These are phyloP conservation scores for Evernia prunastri DNA, from an alignment of 495 filamentous ascomycete species.

Conservation along the genomic window DNA sequence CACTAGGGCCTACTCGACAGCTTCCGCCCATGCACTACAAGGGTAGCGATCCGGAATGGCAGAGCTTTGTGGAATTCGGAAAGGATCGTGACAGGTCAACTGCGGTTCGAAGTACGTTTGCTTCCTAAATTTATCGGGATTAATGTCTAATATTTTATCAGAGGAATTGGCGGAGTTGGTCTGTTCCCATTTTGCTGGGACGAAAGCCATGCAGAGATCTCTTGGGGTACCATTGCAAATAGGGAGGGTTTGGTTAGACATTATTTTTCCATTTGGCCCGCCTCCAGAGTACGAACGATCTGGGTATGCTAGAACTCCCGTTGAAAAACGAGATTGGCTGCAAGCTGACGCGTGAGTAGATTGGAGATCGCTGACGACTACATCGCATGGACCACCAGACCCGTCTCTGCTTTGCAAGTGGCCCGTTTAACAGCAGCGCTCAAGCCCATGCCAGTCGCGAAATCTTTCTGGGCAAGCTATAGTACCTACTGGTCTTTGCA, in stretches of 20 bases:
- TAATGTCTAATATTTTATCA: conserved; percentile 29
- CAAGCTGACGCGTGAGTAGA: conserved; percentile 29
- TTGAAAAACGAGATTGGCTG: background rate
- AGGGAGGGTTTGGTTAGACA: conserved; percentile 52
- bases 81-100: conserved; percentile 43
- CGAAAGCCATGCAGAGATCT: conserved; percentile 32
- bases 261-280: conserved; percentile 52
- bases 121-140: background rate
- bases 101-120: conserved; percentile 44
- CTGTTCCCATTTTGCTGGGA: conserved; percentile 28
- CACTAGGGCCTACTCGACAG: conserved; percentile 50
- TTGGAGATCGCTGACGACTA: conserved; percentile 50
- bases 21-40: conserved; percentile 49
- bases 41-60: conserved; percentile 64
- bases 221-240: conserved; percentile 46
- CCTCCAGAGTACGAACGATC: conserved; percentile 54
- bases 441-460: conserved; percentile 36
- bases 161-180: conserved; percentile 49
- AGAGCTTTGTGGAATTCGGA: conserved; percentile 53
- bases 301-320: conserved; percentile 40
- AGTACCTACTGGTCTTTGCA: conserved; percentile 28
- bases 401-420: conserved; percentile 37
- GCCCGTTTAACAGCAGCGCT: conserved; percentile 35
- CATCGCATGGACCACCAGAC: conserved; percentile 45
- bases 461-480: conserved; percentile 34